Base-by-base conservation (phyloP, 1,139 yeast genomes). In the Yamadazyma pseudoaaseri region DNA sequence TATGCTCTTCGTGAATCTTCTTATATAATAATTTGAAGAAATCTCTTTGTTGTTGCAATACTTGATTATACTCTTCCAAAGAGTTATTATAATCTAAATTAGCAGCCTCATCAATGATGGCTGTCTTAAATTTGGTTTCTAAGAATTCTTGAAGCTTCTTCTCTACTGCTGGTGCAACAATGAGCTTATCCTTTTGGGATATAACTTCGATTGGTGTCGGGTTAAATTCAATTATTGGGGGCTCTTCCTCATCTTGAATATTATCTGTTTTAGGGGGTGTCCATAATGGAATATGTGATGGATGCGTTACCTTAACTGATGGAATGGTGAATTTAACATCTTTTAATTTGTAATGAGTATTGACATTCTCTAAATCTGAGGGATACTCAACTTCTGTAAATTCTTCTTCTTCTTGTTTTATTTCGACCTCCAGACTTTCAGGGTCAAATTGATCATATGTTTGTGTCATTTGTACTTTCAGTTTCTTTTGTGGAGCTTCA, bases 271-370 rank as follows among this genome's bases (percentile, higher is more conserved):
- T 47, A 55, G 73, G 52, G 8, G 70, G 62, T 56, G 80, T 48
- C 90, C 96, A 58, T 63, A 85, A 34, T 68, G 76, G 46, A 66
- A 74, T 54, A 60, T 87, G 95, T 4, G 78, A 71, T 2, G 97
- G 97, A 52, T 87, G 90, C 0, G 95, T 82, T 4, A 86, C 70
- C 6, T 76, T 58, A 17, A 82, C 83, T 8, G 71, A 69, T 1
- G 87, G 84, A 5, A 77, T 62, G 2, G 73, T 51, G 31, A 68
- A 68, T 25, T 64, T 71, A 14, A 85, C 48, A 7, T 63, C 65
- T 11, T 81, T 58, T 11, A 66, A 33, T 34, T 58, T 64, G 37
- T 56, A 52, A 41, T 45, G 52, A 44, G 66, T 52, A 23, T 44
- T 44, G 4, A 38, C 39, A 23, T 29, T 35, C 9, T 39, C 44